These are phyloP conservation scores for Saturnispora silvae DNA, from an alignment of 805 yeast genomes.

Conservation along the genomic window DNA sequence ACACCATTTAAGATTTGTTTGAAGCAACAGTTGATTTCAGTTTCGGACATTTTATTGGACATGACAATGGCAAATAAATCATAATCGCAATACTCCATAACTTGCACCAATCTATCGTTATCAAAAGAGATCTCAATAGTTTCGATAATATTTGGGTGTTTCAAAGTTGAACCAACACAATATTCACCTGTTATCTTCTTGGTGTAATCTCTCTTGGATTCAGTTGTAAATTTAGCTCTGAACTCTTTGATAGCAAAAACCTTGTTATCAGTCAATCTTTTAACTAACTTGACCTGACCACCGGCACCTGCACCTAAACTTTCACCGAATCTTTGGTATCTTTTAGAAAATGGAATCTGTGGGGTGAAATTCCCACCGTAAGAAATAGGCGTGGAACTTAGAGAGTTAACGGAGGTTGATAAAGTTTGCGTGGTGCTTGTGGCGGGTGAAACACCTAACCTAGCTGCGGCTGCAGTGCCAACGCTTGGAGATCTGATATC, in stretches of 20 bases:
- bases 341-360: slow-evolving; percentile 54
- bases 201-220: slow-evolving; percentile 75
- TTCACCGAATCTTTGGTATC: slow-evolving; percentile 76
- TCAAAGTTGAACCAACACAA: slow-evolving; percentile 83
- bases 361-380: slow-evolving; percentile 32
- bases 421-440: slow-evolving; percentile 8
- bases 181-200: slow-evolving; percentile 90
- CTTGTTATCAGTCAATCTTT: slow-evolving; percentile 51
- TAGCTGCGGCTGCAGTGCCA: slow-evolving; percentile 3
- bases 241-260: slow-evolving; percentile 91
- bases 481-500: slow-evolving; percentile 6
- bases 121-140: slow-evolving; percentile 89
- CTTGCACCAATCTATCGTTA: slow-evolving; percentile 69
- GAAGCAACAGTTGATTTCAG: slow-evolving; percentile 81
- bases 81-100: slow-evolving; percentile 90
- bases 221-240: slow-evolving; percentile 62
- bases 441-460: slow-evolving; percentile 9
- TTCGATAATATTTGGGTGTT: slow-evolving; percentile 83
- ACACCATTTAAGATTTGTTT: slow-evolving; percentile 78
- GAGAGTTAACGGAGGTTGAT: slow-evolving; percentile 11
- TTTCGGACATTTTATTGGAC: slow-evolving; percentile 76
- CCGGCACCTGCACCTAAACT: slow-evolving; percentile 94
- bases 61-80: slow-evolving; percentile 91
- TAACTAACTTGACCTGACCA: slow-evolving; percentile 73
- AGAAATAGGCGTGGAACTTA: slow-evolving; percentile 15